Evolutionary conservation across 768 basidiomycete genomes (phyloP), one percentile per base, ranked within the genome.

Genomic region (Pisolithus microcarpus): DNA sequence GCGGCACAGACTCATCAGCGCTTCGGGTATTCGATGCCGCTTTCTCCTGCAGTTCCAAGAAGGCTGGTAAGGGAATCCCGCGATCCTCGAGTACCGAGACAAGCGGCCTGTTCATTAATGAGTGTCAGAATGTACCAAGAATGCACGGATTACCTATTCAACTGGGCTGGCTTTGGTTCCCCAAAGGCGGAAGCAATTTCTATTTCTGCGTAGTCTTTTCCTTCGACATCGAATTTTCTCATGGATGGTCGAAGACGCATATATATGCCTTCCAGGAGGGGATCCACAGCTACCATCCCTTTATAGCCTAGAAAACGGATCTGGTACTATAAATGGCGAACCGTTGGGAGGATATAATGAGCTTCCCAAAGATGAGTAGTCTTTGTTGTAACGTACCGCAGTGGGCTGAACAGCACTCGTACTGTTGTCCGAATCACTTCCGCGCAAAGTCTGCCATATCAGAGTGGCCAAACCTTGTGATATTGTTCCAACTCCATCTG

Each of bases 221-320:
- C 63, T 1, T 67, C 75, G 7, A 75, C 79, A 15, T 75, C 66
- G 53, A 91, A 91, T 58, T 92, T 92, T 30, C 74, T 75, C 87
- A 91, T 91, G 0, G 85, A 86, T 5, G 68, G 65, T 30, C 90
- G 73, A 8, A 90, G 61, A 28, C 83, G 75, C 84, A 92, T 86
- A 16, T 74, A 75, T 44, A 83, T 77, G 0, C 80, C 81, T 38
- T 65, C 55, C 15, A 70, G 57, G 43, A 68, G 68, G 45, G 76
- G 68, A 58, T 92, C 89, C 10, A 91, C 74, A 4, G 69, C 74
- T 0, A 92, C 85, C 21, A 92, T 79, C 0, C 91, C 91, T 65
- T 93, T 93, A 66, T 75, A 89, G n/a, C 87, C 90, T 42, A 91
- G 63, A 62, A 91, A 86, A 40, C 91, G 81, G 44, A 91, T 90